Conservation (phyloP, 495 filamentous ascomycete genomes). For the Aspergillus indologenus region DNA sequence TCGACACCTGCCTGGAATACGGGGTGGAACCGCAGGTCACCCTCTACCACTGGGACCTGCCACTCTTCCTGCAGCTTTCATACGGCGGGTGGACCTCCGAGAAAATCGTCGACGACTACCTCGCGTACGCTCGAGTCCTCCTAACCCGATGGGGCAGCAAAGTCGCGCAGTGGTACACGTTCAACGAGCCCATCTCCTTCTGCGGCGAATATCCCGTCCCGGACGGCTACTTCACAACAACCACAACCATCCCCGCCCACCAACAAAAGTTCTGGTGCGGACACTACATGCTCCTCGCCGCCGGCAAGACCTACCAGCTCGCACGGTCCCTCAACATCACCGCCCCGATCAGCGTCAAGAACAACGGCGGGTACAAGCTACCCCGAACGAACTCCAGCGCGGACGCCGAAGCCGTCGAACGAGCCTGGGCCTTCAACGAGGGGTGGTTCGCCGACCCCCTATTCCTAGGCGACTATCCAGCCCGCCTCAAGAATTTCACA, state of each 20-base stretch:
- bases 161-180: constrained; percentile 48
- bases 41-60: constrained; percentile 49
- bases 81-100: constrained; percentile 41
- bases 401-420: constrained; percentile 34
- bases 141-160: constrained; percentile 36
- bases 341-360: constrained; percentile 1
- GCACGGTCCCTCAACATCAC: constrained; percentile 1
- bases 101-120: constrained; percentile 41
- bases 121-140: constrained; percentile 37
- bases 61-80: constrained; percentile 39
- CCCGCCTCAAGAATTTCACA: constrained; percentile 62
- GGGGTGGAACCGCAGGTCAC: constrained; percentile 43
- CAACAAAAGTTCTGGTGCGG: constrained; percentile 6
- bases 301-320: neutral
- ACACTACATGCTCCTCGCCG: constrained; percentile 4
- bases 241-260: constrained; percentile 18
- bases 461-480: constrained; percentile 66
- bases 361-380: constrained; percentile 51
- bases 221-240: neutral
- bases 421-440: constrained; percentile 45
- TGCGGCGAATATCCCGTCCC: constrained; percentile 35
- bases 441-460: constrained; percentile 61
- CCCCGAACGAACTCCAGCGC: constrained; percentile 37
- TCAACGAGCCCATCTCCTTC: constrained; percentile 47
- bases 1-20: constrained; percentile 35